Evolutionary conservation across 2,329 filamentous ascomycete genomes (phyloP), one percentile per base, ranked within the genome.

Genomic region (Ophiostoma pallidulum): DNA sequence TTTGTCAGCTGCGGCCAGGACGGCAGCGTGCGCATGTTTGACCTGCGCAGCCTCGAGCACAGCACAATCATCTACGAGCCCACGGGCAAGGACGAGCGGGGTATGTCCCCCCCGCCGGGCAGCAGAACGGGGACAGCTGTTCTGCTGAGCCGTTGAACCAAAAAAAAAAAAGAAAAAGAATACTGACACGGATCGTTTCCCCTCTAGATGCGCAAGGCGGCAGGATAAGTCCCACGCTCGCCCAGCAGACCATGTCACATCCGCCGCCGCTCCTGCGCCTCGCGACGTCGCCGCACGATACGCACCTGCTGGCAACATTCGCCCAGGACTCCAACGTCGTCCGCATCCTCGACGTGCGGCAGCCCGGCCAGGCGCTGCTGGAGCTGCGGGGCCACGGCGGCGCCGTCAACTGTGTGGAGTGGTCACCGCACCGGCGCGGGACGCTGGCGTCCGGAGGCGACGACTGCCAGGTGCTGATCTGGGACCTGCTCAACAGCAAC

Each of bases 41-140:
- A 98, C 65, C 72, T 98, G 52, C 80, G 92, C 60, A 97, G 91
- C 64, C 70, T 98, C 45, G 92, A 98, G 63, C 92, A 98, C 64
- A 96, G 90, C 56, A 98, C 92, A 43, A 98, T 98, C 63, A 98
- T 98, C 54, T 98, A 98, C 64, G 92, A 98, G 65, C 92, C 92
- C 4, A 91, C 87, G 0, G 85, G 89, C 56, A 96, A 96, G 67
- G 82, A 84, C 52, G 79, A 83, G 38, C 69, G 78, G 71, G 76
- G 85, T 88, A 70, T 55, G 69, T 61, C 5, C 31, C 12, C 9
- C 22, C 18, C n/a, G n/a, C n/a, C n/a, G n/a, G n/a, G n/a, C n/a
- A n/a, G n/a, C n/a, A n/a, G n/a, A n/a, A n/a, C n/a, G n/a, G n/a
- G n/a, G n/a, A n/a, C n/a, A n/a, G n/a, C n/a, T n/a, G n/a, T n/a